Evolutionary conservation across 257 asterid genomes (phyloP).

Genomic region (Solanum pinnatisectum): DNA sequence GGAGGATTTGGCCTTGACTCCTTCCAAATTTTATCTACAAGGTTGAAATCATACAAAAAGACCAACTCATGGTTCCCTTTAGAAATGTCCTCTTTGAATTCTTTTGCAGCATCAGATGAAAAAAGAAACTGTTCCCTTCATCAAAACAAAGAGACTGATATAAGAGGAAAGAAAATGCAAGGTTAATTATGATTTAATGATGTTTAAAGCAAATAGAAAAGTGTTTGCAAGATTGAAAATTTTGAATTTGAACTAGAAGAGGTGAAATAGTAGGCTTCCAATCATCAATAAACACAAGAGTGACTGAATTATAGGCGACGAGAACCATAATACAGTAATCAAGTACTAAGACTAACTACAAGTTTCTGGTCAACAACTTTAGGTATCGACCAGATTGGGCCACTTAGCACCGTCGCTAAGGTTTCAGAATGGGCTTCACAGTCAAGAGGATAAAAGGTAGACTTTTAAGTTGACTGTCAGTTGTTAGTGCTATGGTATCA

Average conservation of each 20-base stretch:
- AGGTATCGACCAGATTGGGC: not conserved
- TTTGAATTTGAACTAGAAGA: not conserved
- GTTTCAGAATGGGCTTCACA: not conserved
- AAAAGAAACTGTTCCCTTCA: conserved; percentile 97
- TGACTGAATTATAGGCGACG: not conserved
- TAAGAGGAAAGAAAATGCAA: conserved; percentile 25
- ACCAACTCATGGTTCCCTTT: conserved; percentile 72
- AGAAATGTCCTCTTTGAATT: conserved; percentile 73
- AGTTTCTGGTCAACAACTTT: not conserved
- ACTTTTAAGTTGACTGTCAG: not conserved
- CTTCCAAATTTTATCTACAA: conserved; percentile 93
- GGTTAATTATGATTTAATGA: not conserved
- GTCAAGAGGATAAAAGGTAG: not conserved
- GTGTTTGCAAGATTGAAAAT: not conserved
- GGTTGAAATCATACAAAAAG: conserved; percentile 68
- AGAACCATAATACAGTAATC: not conserved
- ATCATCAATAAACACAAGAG: not conserved
- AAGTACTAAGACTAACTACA: not conserved
- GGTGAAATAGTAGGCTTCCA: not conserved
- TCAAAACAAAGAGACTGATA: conserved; percentile 42
- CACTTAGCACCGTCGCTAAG: not conserved
- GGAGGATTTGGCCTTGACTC: conserved; percentile 78
- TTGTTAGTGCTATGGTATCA: not conserved
- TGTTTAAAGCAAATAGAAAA: not conserved
- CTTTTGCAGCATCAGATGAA: conserved; percentile 91